Evolutionary conservation across 1,284 basidiomycete genomes (phyloP), one percentile per base, ranked within the genome.

Genomic region (Leccinum fallax): DNA sequence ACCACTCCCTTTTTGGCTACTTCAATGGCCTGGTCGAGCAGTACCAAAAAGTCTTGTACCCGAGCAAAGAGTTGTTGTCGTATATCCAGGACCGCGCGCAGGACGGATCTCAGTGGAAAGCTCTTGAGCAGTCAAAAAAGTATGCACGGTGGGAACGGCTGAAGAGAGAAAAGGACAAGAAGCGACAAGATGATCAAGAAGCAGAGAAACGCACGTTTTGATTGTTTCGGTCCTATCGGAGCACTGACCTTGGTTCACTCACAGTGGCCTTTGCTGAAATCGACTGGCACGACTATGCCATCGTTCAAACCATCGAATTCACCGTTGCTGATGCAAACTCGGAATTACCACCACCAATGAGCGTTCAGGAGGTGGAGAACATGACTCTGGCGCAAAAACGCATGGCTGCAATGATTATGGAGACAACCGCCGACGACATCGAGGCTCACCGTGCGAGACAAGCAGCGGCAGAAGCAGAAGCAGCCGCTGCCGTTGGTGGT

Each of bases 261-360:
- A 3, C 64, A 93, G 92, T 87, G 74, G 95, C 94, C 9, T 95
- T 98, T 73, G 93, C 94, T 54, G 93, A 96, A 74, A 98, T 99
- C 72, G 97, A 99, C 75, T 99, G 97, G 97, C 95, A 99, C 72
- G 97, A 99, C 77, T 99, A 98, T 79, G 94, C 96, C 57, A 94
- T 98, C 63, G 97, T 98, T 16, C 95, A 98, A 74, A 99, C 97
- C 21, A 98, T 99, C 68, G 97, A 99, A 76, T 97, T 99, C 71
- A 99, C 97, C 10, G 88, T 90, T 57, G 91, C 91, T 5, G 97
- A 99, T 74, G 89, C 93, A 63, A 87, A 89, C 49, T 89, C 95
- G 30, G 95, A 98, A 71, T 81, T 99, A 28, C 97, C 97, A 10
- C 90, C 94, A 26, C 97, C 97, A 0, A 97, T 97, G 85, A 96